Base-by-base conservation (phyloP, 345 rosid species). In the Linum trigynum region DNA sequence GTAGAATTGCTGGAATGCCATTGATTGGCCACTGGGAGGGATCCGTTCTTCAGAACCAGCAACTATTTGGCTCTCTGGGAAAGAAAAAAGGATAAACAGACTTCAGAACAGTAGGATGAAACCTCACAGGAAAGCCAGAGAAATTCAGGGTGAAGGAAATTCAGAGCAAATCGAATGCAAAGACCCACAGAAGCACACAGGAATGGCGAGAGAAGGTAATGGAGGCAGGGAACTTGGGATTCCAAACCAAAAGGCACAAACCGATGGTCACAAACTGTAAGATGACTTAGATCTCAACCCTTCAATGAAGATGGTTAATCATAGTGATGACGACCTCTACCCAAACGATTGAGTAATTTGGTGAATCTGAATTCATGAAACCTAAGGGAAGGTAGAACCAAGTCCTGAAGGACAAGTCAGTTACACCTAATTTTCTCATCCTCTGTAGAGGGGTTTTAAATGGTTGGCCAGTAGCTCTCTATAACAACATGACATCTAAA, bases 1-100 rank as follows among this genome's bases (percentile, higher is more conserved):
- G 6, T 17, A 57, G 38, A n/a, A 57, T 37, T 57, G 61, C 32
- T 57, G 36, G 38, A 57, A 57, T n/a, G 36, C 61, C 61, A 57
- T 57, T 12, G 38, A 57, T 57, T 10, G 1, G 2, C 11, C 32
- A 23, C 32, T 9, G 2, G 51, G 51, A 41, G 45, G 9, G 45
- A 41, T 41, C 12, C 12, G 51, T 9, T 23, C 51, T 45, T 45
- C 51, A 15, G 53, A 12, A 48, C 15, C 53, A 48, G 53, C 53
- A 48, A 12, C 53, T 48, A 48, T 48, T 4, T 48, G 53, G 12
- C 14, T 7, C 10, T 48, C 53, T 48, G 53, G 14, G 8, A 6
- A 9, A 3, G 53, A 23, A 48, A 0, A 15, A 48, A 6, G 12
- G 15, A 48, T 48, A 10, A 9, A 1, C 14, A 48, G 53, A 48